Conservation (phyloP, 805 yeast genomes). For the Saccharomycopsis fermentans region DNA sequence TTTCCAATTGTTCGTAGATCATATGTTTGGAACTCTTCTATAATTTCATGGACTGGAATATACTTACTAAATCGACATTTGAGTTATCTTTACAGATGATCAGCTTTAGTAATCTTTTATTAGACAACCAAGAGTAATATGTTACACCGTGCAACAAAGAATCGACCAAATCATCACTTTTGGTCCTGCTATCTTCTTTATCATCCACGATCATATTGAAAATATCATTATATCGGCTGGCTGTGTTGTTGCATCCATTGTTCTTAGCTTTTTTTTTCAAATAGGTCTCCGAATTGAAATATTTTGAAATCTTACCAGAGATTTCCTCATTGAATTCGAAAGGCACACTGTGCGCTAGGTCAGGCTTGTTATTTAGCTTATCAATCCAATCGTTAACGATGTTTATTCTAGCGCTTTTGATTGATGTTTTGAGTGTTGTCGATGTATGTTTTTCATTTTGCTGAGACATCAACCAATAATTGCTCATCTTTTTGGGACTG, state of each 20-base stretch:
- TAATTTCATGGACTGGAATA: background rate
- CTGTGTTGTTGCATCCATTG: background rate
- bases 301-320: background rate
- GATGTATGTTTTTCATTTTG: too few species aligned
- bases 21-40: background rate
- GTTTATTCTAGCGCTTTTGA: conserved; percentile 4
- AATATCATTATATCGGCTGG: background rate
- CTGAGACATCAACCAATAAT: conserved; percentile 2
- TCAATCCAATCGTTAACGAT: conserved; percentile 5
- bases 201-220: background rate
- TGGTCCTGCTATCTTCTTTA: conserved; percentile 21
- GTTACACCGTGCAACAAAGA: conserved; percentile 51
- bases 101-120: background rate
- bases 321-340: background rate
- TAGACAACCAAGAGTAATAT: conserved; percentile 34
- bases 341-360: background rate
- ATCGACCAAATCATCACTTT: conserved; percentile 60
- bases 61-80: background rate
- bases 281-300: background rate
- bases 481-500: conserved; percentile 11
- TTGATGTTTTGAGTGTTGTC: background rate
- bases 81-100: background rate
- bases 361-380: background rate
- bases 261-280: conserved; percentile 1
- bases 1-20: background rate